phyloP scores from a whole-genome alignment of 73 alveolate genomes.

The Tetrahymena thermophila region DNA sequence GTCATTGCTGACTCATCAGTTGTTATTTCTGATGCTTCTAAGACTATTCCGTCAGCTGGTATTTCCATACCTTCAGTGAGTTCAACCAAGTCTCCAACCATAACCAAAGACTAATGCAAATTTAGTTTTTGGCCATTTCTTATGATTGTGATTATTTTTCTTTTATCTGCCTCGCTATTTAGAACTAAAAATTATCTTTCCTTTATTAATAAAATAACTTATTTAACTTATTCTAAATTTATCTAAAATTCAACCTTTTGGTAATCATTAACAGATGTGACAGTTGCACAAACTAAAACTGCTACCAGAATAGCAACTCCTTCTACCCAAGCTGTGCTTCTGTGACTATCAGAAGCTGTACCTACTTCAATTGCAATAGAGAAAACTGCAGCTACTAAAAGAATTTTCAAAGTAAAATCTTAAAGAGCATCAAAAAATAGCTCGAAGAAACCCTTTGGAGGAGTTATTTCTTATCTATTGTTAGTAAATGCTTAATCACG shows the following conservation, averaged over 20 bases:
- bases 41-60: constrained; percentile 69
- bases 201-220: constrained; percentile 50
- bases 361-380: constrained; percentile 47
- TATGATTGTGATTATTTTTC: constrained; percentile 45
- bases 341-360: constrained; percentile 22
- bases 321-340: constrained; percentile 62
- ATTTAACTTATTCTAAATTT: neutral
- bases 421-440: constrained; percentile 16
- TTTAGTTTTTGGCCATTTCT: constrained; percentile 52
- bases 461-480: constrained; percentile 10
- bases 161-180: constrained; percentile 22
- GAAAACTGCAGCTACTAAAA: constrained; percentile 58
- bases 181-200: constrained; percentile 60
- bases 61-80: constrained; percentile 67
- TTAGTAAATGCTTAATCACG: constrained; percentile 6
- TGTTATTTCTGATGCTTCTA: constrained; percentile 45
- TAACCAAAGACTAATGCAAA: constrained; percentile 45
- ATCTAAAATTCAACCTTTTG: constrained; percentile 44
- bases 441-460: constrained; percentile 15
- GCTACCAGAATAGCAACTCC: constrained; percentile 62
- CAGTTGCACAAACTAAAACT: constrained; percentile 59
- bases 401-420: constrained; percentile 62
- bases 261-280: constrained; percentile 67
- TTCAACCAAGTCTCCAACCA: constrained; percentile 71
- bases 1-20: constrained; percentile 82